These are phyloP conservation scores for Bonia amplexicaulis DNA, from an alignment of 176 grass and related monocot species.

Conservation along the genomic window DNA sequence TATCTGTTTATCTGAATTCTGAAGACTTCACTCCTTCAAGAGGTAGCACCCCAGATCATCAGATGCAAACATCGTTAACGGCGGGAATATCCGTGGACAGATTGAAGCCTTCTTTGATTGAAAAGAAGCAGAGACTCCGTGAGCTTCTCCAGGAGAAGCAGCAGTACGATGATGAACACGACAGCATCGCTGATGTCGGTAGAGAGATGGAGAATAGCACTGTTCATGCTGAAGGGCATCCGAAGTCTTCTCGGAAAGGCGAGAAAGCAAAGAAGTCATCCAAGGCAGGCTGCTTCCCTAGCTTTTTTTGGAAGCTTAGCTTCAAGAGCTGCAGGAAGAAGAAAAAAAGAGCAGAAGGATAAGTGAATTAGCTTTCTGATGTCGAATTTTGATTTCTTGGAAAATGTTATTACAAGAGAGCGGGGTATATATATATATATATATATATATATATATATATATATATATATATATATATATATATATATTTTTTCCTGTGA, in stretches of 20 bases:
- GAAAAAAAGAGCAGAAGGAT: conserved; percentile 11
- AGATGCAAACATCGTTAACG: background rate
- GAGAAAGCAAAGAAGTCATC: conserved; percentile 16
- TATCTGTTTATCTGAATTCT: background rate
- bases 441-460: background rate
- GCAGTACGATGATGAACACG: conserved; percentile 25
- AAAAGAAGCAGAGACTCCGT: conserved; percentile 47
- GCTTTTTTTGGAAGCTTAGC: conserved; percentile 21
- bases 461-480: background rate
- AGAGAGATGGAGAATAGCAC: background rate
- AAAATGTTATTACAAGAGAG: background rate
- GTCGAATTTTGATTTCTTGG: background rate
- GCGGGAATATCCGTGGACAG: background rate
- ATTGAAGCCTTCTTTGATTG: background rate
- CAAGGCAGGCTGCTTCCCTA: conserved; percentile 47
- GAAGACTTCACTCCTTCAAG: conserved; percentile 56
- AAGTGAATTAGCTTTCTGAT: conserved; percentile 11
- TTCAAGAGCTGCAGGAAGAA: conserved; percentile 31
- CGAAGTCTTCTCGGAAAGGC: background rate
- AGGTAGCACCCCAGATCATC: conserved; percentile 45
- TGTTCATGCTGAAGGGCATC: conserved; percentile 22
- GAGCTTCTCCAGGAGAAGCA: conserved; percentile 69
- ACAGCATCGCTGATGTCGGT: conserved; percentile 4
- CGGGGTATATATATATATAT: background rate
- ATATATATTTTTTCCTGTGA: background rate